Conservation (phyloP, 805 yeast genomes). For the Saccharomycopsis synnaedendra region DNA sequence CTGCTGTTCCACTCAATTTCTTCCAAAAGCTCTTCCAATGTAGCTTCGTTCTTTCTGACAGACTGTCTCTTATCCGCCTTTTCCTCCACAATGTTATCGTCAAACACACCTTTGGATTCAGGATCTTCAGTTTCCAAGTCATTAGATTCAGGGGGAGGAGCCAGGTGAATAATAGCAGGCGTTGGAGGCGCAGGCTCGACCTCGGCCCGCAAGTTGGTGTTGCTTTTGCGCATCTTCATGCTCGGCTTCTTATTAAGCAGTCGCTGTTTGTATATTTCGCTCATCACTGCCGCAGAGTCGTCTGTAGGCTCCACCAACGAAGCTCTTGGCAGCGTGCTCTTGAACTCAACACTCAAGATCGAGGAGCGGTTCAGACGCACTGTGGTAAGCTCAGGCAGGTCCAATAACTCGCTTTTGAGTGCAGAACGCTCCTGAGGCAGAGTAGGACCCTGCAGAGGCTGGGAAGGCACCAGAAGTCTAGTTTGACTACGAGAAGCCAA, state of each 20-base stretch:
- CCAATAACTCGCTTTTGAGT: neutral
- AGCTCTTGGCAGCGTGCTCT: slow-evolving; percentile 8
- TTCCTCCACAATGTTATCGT: slow-evolving; percentile 11
- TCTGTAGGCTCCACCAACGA: slow-evolving; percentile 5
- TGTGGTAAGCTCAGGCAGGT: neutral
- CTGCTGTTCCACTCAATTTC: slow-evolving; percentile 67
- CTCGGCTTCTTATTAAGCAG: slow-evolving; percentile 5
- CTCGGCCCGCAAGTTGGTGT: neutral
- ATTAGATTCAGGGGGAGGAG: neutral
- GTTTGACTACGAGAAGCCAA: too few species aligned
- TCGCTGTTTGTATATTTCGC: slow-evolving; percentile 9
- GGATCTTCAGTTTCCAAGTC: slow-evolving; percentile 2
- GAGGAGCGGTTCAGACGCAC: slow-evolving; percentile 11
- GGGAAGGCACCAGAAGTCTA: too few species aligned
- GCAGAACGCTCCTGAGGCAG: too few species aligned
- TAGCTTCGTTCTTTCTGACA: slow-evolving; percentile 10
- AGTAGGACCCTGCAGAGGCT: too few species aligned
- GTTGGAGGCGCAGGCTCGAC: slow-evolving; percentile 12
- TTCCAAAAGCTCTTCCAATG: slow-evolving; percentile 55
- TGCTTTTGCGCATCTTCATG: slow-evolving; percentile 7
- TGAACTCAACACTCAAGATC: slow-evolving; percentile 13
- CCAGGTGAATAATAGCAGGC: neutral
- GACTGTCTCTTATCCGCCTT: neutral
- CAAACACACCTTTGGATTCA: slow-evolving; percentile 19
- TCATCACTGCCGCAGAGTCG: slow-evolving; percentile 8